Evolutionary conservation across 805 yeast species (phyloP), one percentile per base, ranked within the genome.

Genomic region (Wickerhamiella domercqiae): DNA sequence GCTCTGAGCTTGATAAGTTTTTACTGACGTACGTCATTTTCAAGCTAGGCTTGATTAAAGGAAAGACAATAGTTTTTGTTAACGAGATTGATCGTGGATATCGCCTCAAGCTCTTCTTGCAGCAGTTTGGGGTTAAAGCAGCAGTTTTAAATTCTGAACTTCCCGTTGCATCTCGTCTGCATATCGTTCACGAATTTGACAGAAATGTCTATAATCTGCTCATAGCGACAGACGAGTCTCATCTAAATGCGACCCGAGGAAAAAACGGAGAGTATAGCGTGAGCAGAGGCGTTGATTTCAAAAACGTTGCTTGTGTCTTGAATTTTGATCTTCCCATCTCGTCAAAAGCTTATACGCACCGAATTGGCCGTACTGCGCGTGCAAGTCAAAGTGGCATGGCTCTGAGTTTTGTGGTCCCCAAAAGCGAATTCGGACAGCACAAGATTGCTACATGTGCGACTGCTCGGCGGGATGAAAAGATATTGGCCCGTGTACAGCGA

Each of bases 311-410:
- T 6, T 90, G 97, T 62, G 98, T 90, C 5, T 64, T 90, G 46
- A 90, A 90, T 60, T 90, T 90, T 56, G 98, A 90, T 55, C 64
- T 90, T 49, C 98, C 98, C 29, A 70, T 81, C 3, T 75, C 93
- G 7, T 76, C 96, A 4, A 79, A 78, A 54, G 73, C 93, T 2
- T 90, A 90, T 54, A 76, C 83, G 21, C 98, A 90, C 59, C 71
- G 98, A 55, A 72, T 90, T 26, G 98, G 98, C 36, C 75, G 98
- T 64, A 90, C 98, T 3, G 98, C 98, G 4, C 75, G 98, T 61
- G 97, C 94, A 5, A 94, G 95, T 38, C 84, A 82, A 54, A 68
- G 90, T 1, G 98, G 98, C 41, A 86, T 83, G 71, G 80, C 97
- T 0, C 67, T 90, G 39, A 84, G 96, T 14, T 90, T 87, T 62